A percentile compares a stretch with the other conserved stretches of the same genome.
Evolutionary conservation across 768 basidiomycete genomes (phyloP).

Genomic region (Leccinum broughii): DNA sequence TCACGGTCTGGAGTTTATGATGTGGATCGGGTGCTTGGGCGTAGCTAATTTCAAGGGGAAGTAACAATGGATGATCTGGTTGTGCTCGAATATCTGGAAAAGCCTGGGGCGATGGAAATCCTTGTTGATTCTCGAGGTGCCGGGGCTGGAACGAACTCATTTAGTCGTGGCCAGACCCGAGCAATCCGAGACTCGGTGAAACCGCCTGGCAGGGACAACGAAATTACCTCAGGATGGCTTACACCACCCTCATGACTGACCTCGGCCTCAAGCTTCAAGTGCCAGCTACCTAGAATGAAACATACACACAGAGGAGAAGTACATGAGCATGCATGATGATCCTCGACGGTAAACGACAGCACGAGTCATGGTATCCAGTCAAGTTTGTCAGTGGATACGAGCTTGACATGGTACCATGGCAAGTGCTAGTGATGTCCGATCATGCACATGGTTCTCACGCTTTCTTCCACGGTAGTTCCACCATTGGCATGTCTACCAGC

Average conservation of each 20-base stretch:
- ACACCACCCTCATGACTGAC: too few species aligned
- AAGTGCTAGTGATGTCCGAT: not conserved
- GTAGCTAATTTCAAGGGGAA: not conserved
- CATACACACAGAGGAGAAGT: too few species aligned
- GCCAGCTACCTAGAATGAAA: too few species aligned
- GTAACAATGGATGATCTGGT: not conserved
- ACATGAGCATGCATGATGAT: too few species aligned
- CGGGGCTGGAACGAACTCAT: not conserved
- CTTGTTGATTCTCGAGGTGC: not conserved
- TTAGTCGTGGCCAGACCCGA: not conserved
- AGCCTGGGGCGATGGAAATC: not conserved
- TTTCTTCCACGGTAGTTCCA: not conserved
- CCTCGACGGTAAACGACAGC: too few species aligned
- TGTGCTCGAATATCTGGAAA: not conserved
- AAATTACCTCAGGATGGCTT: too few species aligned
- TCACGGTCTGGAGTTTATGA: not conserved
- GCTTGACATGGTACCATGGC: too few species aligned
- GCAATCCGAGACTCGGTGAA: too few species aligned
- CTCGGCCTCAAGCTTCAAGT: too few species aligned
- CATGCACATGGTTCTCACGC: not conserved
- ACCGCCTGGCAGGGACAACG: too few species aligned
- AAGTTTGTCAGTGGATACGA: too few species aligned
- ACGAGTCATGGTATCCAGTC: too few species aligned
- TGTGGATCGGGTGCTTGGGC: not conserved
- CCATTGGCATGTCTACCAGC: conserved; percentile 32